phyloP scores from a whole-genome alignment of 2,329 filamentous ascomycete genomes.

The Cladosporium sp. region DNA sequence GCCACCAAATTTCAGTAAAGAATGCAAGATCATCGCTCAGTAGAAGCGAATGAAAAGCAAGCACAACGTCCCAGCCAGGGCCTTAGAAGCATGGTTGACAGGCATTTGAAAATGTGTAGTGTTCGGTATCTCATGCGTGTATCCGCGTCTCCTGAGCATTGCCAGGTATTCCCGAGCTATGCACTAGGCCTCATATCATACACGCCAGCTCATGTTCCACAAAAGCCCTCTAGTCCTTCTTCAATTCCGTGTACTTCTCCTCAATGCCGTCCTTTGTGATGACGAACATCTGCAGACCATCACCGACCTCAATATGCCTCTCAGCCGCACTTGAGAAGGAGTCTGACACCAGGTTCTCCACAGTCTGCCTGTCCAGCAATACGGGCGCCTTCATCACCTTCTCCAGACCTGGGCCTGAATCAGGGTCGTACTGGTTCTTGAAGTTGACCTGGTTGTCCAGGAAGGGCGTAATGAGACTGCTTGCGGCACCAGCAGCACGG shows the following conservation, averaged over 20 bases:
- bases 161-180: conserved; percentile 1
- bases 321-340: conserved; percentile 97
- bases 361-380: conserved; percentile 70
- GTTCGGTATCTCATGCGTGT: conserved; percentile 11
- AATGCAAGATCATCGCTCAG: neutral
- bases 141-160: neutral
- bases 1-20: neutral
- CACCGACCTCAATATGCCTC: conserved; percentile 98
- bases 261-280: conserved; percentile 86
- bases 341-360: conserved; percentile 89
- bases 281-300: conserved; percentile 92
- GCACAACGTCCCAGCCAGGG: neutral
- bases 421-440: conserved; percentile 96
- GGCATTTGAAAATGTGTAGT: neutral
- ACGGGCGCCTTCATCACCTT: conserved; percentile 69
- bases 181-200: conserved; percentile 12
- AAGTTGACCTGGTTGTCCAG: conserved; percentile 99
- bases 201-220: neutral
- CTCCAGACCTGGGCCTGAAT: conserved; percentile 79
- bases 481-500: conserved; percentile 85
- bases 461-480: conserved; percentile 97
- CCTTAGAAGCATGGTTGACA: neutral
- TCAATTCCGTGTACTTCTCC: conserved; percentile 80
- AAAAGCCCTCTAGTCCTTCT: conserved; percentile 69
- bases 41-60: neutral